Evolutionary conservation across 495 filamentous ascomycete genomes (phyloP).

Genomic region (Neurospora sp.): DNA sequence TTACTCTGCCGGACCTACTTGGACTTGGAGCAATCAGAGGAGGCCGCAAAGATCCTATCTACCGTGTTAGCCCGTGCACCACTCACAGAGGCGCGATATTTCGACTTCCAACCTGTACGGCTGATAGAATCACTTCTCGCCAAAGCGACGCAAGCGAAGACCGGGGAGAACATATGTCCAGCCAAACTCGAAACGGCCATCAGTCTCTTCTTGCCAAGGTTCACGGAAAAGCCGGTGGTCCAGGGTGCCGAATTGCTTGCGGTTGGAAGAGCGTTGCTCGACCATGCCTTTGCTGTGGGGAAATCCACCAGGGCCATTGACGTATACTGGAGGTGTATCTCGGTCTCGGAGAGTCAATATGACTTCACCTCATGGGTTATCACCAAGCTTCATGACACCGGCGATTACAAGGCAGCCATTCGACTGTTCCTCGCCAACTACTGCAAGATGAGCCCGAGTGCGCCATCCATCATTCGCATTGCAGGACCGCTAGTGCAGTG

Average conservation of each 20-base stretch:
- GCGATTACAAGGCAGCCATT: constrained; percentile 23
- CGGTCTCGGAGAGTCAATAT: constrained; percentile 2
- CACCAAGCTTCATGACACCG: constrained; percentile 13
- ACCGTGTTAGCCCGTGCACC: constrained; percentile 16
- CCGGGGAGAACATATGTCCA: not conserved
- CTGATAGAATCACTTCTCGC: constrained; percentile 24
- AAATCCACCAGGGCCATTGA: constrained; percentile 9
- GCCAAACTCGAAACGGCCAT: constrained; percentile 17
- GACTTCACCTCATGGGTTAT: constrained; percentile 18
- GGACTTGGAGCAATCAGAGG: constrained; percentile 16
- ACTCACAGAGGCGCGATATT: constrained; percentile 25
- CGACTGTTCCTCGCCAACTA: constrained; percentile 17
- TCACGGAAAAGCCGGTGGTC: constrained; percentile 15
- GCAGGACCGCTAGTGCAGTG: constrained; percentile 18
- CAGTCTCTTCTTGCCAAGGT: constrained; percentile 25
- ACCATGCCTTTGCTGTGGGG: constrained; percentile 10
- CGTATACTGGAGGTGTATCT: constrained; percentile 24
- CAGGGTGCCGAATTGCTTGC: constrained; percentile 6
- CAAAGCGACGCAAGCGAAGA: not conserved
- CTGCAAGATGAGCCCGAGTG: constrained; percentile 14
- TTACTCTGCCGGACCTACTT: constrained; percentile 28
- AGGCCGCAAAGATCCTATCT: constrained; percentile 22
- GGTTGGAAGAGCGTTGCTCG: constrained; percentile 24
- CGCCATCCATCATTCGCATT: constrained; percentile 10
- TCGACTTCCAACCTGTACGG: constrained; percentile 20